A percentile compares a stretch with the other conserved stretches of the same genome.
These are phyloP conservation scores for Heimioporus punctisporus DNA, from an alignment of 1,284 basidiomycete species.

Conservation along the genomic window DNA sequence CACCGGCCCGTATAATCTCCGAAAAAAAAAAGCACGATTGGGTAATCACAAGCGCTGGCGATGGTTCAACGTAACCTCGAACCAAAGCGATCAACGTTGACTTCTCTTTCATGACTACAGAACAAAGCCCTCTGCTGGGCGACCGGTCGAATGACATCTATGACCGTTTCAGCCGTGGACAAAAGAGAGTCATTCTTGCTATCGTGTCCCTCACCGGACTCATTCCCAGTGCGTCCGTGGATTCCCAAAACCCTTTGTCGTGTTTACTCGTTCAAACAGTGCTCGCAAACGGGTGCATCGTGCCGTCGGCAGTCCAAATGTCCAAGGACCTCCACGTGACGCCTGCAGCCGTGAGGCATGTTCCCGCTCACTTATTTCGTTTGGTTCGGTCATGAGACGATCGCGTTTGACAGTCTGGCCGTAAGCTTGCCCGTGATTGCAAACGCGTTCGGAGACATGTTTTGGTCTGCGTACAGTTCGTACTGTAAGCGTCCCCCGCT, in stretches of 20 bases:
- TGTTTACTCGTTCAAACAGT: conserved; percentile 30
- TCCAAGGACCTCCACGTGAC: conserved; percentile 42
- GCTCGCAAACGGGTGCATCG: conserved; percentile 45
- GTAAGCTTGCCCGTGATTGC: conserved; percentile 30
- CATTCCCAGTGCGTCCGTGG: conserved; percentile 21
- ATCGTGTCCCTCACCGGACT: conserved; percentile 39
- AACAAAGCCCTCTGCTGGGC: conserved; percentile 21
- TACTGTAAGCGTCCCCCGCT: conserved; percentile 26
- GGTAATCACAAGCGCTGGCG: no score
- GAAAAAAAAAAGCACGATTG: no score
- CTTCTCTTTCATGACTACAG: conserved; percentile 22
- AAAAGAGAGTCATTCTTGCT: conserved; percentile 42
- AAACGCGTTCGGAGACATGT: conserved; percentile 22
- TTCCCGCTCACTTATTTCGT: not conserved
- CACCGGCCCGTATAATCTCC: no score
- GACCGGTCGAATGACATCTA: conserved; percentile 35
- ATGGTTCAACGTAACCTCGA: no score
- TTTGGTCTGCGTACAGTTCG: conserved; percentile 28
- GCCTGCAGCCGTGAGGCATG: conserved; percentile 41
- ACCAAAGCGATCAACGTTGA: no score
- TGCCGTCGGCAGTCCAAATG: conserved; percentile 50
- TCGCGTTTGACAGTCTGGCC: conserved; percentile 17
- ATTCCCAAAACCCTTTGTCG: not conserved
- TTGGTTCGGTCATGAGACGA: not conserved
- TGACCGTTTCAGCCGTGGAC: conserved; percentile 37